Evolutionary conservation across 2,329 filamentous ascomycete species (phyloP).

Genomic region (Talaromyces atroroseus): DNA sequence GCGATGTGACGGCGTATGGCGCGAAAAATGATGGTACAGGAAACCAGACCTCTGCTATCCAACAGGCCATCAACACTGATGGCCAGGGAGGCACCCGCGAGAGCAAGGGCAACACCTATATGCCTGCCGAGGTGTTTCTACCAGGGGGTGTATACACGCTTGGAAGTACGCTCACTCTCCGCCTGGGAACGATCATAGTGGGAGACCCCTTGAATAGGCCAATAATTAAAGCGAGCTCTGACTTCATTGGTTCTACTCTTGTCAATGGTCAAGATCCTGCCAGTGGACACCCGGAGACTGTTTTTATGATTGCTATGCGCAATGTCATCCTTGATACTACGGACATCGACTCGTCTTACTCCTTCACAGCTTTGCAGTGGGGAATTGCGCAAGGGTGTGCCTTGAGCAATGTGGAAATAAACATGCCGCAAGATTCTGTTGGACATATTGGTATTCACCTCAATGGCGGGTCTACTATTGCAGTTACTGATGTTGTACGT

Average conservation of each 20-base stretch:
- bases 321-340: constrained; percentile 37
- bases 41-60: constrained; percentile 14
- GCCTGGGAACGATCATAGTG: constrained; percentile 32
- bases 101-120: constrained; percentile 14
- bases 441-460: constrained; percentile 31
- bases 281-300: constrained; percentile 23
- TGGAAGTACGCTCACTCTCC: constrained; percentile 21
- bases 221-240: constrained; percentile 47
- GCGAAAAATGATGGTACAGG: constrained; percentile 13
- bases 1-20: constrained; percentile 15
- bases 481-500: constrained; percentile 23
- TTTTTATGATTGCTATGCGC: constrained; percentile 35
- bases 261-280: constrained; percentile 45
- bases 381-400: constrained; percentile 35
- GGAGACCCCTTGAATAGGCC: constrained; percentile 41
- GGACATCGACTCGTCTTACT: constrained; percentile 19
- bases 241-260: constrained; percentile 51
- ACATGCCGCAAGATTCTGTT: constrained; percentile 29
- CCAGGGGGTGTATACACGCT: constrained; percentile 27
- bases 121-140: constrained; percentile 28
- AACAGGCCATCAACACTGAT: constrained; percentile 18
- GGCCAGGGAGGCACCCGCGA: constrained; percentile 16
- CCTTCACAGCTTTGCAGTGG: constrained; percentile 34
- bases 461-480: constrained; percentile 14
- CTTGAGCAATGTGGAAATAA: constrained; percentile 34